Evolutionary conservation across 345 rosid genomes (phyloP).

Genomic region (Bretschneidera sinensis): DNA sequence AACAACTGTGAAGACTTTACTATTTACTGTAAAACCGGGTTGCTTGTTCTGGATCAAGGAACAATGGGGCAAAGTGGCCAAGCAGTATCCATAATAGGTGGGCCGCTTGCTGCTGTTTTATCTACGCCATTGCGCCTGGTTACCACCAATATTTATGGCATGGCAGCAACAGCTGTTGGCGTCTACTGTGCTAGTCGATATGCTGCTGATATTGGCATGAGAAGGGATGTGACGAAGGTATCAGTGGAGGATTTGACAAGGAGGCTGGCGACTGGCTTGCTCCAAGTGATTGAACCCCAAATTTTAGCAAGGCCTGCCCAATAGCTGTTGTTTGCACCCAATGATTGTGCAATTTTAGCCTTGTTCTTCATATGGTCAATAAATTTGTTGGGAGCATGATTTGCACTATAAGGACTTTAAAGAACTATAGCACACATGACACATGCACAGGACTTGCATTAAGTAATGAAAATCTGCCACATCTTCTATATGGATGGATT

Average conservation of each 20-base stretch:
- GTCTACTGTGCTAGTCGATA: constrained; percentile 76
- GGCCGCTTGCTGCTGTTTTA: constrained; percentile 75
- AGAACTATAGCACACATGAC: too few relatives aligned
- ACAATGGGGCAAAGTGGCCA: constrained; percentile 87
- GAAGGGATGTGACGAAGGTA: constrained; percentile 70
- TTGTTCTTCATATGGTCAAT: too few relatives aligned
- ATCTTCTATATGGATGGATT: too few relatives aligned
- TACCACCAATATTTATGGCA: constrained; percentile 74
- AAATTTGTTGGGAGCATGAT: too few relatives aligned
- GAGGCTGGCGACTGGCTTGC: constrained; percentile 52
- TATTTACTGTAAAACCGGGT: constrained; percentile 79
- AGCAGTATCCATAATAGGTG: constrained; percentile 66
- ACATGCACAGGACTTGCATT: too few relatives aligned
- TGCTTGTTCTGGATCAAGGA: constrained; percentile 51
- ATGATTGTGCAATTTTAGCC: too few relatives aligned
- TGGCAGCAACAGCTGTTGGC: constrained; percentile 76
- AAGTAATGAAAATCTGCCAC: too few relatives aligned
- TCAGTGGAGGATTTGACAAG: constrained; percentile 69
- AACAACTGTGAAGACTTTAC: constrained; percentile 87
- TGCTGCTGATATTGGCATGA: constrained; percentile 84
- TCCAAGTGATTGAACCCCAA: constrained; percentile 52
- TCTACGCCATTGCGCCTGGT: constrained; percentile 66
- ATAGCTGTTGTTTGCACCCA: background rate
- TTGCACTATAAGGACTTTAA: too few relatives aligned
- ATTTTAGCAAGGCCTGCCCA: constrained; percentile 16